These are phyloP conservation scores for Aspergillus japonicus DNA, from an alignment of 2,329 filamentous ascomycete genomes.

Conservation along the genomic window DNA sequence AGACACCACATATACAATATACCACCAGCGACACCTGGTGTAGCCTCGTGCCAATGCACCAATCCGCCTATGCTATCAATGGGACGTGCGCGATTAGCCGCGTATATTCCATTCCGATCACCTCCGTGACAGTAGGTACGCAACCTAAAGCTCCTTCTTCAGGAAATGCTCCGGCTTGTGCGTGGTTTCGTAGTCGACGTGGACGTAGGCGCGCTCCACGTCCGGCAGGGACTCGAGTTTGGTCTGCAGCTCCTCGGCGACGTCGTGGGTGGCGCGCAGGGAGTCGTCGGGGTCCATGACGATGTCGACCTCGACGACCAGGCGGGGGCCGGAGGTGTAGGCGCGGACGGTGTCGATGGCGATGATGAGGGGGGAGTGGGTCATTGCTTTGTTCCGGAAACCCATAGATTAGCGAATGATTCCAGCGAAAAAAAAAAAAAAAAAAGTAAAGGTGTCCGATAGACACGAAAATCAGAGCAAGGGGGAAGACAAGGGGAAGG, in stretches of 20 bases:
- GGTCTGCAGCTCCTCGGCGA: constrained; percentile 89
- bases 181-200: constrained; percentile 95
- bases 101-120: too few relatives aligned
- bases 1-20: too few relatives aligned
- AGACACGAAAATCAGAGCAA: not conserved
- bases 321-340: constrained; percentile 82
- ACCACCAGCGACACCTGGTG: too few relatives aligned
- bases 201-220: constrained; percentile 91
- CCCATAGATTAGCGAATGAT: not conserved
- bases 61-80: too few relatives aligned
- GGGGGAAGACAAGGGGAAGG: constrained; percentile 3
- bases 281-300: constrained; percentile 79
- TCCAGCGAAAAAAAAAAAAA: too few relatives aligned
- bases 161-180: constrained; percentile 84
- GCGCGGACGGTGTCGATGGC: constrained; percentile 94
- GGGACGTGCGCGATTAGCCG: too few relatives aligned
- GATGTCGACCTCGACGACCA: constrained; percentile 94
- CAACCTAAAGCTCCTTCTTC: constrained; percentile 60
- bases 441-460: too few relatives aligned
- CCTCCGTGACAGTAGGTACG: too few relatives aligned
- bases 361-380: constrained; percentile 75
- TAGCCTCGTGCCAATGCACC: too few relatives aligned
- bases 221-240: constrained; percentile 91
- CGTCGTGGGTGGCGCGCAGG: constrained; percentile 80
- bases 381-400: constrained; percentile 58